A percentile compares a stretch with the other conserved stretches of the same genome.
Evolutionary conservation across 75 land plant genomes (phyloP).

Genomic region (Isoetes taiwanensis): DNA sequence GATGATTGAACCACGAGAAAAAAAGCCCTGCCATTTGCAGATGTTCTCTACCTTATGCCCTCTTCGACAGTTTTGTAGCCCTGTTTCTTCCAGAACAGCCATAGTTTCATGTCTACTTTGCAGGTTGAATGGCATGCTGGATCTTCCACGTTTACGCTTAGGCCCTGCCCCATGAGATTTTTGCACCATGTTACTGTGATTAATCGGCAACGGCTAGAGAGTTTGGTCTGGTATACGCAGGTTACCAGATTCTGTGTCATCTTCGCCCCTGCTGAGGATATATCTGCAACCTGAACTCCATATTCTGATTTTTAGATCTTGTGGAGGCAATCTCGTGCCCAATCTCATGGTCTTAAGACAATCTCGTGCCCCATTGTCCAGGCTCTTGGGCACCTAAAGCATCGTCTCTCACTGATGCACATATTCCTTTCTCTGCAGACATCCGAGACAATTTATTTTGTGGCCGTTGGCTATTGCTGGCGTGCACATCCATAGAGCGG

Average conservation of each 20-base stretch:
- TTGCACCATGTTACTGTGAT: constrained; percentile 74
- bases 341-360: no score
- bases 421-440: no score
- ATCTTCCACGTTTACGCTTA: constrained; percentile 61
- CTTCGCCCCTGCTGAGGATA: constrained; percentile 24
- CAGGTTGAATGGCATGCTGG: constrained; percentile 40
- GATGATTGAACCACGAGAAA: no score
- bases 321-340: no score
- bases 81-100: constrained; percentile 80
- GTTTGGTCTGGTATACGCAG: constrained; percentile 48
- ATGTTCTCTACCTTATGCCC: constrained; percentile 21
- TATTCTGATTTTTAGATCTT: no score
- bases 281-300: constrained; percentile 79
- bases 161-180: constrained; percentile 78
- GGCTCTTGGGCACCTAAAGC: no score
- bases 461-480: no score
- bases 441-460: no score
- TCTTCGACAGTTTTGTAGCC: constrained; percentile 62
- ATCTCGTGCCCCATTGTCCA: no score
- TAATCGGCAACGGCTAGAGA: constrained; percentile 33
- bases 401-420: no score
- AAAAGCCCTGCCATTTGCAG: no score
- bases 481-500: no score
- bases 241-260: constrained; percentile 65
- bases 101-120: constrained; percentile 82